Percentiles rank a stretch among this genome's conserved stretches.
phyloP scores from a whole-genome alignment of 2,329 filamentous ascomycete genomes.

The Sodiomyces alkalinus region DNA sequence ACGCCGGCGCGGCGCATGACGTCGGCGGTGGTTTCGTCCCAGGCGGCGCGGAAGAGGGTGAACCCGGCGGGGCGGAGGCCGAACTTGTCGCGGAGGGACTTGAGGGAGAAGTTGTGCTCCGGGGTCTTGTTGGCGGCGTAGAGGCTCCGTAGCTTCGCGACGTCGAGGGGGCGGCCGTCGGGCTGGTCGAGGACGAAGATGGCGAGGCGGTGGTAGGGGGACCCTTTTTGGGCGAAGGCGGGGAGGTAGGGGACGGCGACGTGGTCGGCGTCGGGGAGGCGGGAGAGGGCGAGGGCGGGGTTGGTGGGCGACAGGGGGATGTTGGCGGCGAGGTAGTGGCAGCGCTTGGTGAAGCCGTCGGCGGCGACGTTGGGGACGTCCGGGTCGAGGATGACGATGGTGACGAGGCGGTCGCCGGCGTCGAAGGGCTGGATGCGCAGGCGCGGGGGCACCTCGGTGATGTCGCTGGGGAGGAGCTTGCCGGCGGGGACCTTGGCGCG shows the following conservation, averaged over 20 bases:
- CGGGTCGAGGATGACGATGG: conserved; percentile 72
- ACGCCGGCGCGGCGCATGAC: conserved; percentile 74
- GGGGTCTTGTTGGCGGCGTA: conserved; percentile 15
- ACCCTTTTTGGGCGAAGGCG: conserved; percentile 76
- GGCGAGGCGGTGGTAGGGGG: conserved; percentile 78
- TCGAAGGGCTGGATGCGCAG: conserved; percentile 79
- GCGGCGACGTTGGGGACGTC: conserved; percentile 70
- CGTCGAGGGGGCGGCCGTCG: conserved; percentile 42
- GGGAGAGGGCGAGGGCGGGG: conserved; percentile 48
- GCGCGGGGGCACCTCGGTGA: conserved; percentile 59
- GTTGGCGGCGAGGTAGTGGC: conserved; percentile 71
- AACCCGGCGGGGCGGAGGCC: conserved; percentile 61
- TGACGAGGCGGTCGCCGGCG: conserved; percentile 64
- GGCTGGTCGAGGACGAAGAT: conserved; percentile 74
- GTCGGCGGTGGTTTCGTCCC: conserved; percentile 75
- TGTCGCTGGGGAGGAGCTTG: conserved; percentile 57
- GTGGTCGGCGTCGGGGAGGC: conserved; percentile 44
- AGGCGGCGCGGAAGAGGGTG: conserved; percentile 74
- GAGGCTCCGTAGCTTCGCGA: conserved; percentile 36
- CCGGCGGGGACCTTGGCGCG: conserved; percentile 57
- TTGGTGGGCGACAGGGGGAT: conserved; percentile 35
- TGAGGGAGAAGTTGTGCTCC: conserved; percentile 56
- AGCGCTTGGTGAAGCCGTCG: conserved; percentile 66
- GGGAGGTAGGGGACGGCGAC: conserved; percentile 71
- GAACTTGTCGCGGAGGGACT: conserved; percentile 58